A percentile compares a stretch with the other conserved stretches of the same genome.
These are phyloP conservation scores for Thraustochytrium sp. DNA, from an alignment of 352 stramenopile genomes.

Conservation along the genomic window DNA sequence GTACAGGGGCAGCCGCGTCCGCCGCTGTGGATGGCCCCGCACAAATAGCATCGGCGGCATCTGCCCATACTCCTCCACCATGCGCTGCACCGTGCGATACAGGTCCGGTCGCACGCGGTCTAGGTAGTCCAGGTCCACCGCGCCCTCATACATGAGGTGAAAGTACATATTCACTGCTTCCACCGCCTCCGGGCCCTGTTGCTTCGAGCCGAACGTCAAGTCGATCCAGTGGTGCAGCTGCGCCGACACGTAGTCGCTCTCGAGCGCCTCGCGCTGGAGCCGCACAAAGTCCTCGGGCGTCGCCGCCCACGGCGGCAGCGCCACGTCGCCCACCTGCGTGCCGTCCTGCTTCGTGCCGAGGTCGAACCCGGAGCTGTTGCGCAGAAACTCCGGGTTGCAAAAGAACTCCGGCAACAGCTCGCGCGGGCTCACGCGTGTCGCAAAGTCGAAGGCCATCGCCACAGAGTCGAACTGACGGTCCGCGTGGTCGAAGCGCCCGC, in stretches of 20 bases:
- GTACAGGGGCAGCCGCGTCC: not conserved
- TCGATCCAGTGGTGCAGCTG: constrained; percentile 96
- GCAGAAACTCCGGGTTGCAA: constrained; percentile 61
- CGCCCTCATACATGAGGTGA: constrained; percentile 96
- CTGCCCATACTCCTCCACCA: constrained; percentile 35
- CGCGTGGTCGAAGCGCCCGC: constrained; percentile 93
- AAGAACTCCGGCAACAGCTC: constrained; percentile 95
- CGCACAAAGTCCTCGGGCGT: constrained; percentile 88
- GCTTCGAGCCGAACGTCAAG: constrained; percentile 93
- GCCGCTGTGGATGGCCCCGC: not conserved
- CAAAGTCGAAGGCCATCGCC: constrained; percentile 64
- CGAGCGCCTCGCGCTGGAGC: constrained; percentile 86
- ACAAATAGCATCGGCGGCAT: not conserved
- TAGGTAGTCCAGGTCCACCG: constrained; percentile 73
- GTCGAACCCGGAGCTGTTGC: constrained; percentile 43
- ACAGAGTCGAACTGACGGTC: constrained; percentile 89
- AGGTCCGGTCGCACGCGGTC: constrained; percentile 16
- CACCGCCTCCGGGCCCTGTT: constrained; percentile 75
- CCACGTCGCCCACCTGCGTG: constrained; percentile 79
- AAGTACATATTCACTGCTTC: constrained; percentile 95
- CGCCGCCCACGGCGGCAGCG: constrained; percentile 80
- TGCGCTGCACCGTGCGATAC: not conserved
- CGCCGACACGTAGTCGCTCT: constrained; percentile 84
- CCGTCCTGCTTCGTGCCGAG: constrained; percentile 69
- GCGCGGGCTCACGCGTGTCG: constrained; percentile 52